Evolutionary conservation across 352 stramenopile genomes (phyloP).

Genomic region (Phytophthora uliginosa): DNA sequence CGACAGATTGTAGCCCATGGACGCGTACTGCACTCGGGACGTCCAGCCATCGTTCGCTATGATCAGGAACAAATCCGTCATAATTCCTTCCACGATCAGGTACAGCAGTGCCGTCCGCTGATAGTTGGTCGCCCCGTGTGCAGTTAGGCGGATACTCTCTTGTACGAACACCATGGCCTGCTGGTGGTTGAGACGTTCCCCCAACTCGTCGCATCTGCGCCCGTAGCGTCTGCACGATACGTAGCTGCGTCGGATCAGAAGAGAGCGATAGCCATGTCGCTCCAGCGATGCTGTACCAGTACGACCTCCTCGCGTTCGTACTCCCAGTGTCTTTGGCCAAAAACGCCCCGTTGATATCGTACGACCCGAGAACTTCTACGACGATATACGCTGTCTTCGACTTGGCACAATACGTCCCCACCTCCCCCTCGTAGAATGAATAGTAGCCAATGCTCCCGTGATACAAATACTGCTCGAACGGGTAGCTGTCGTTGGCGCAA

Average conservation of each 20-base stretch:
- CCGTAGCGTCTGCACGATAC: slow-evolving; percentile 9
- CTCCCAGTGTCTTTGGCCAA: slow-evolving; percentile 17
- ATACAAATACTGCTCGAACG: slow-evolving; percentile 35
- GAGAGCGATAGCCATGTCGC: slow-evolving; percentile 9
- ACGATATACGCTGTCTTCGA: slow-evolving; percentile 19
- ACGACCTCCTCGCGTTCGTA: slow-evolving; percentile 2
- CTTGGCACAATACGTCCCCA: slow-evolving; percentile 25
- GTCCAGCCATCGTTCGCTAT: slow-evolving; percentile 12
- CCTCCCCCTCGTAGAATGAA: slow-evolving; percentile 28
- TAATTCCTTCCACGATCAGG: slow-evolving; percentile 29
- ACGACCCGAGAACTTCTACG: slow-evolving; percentile 16
- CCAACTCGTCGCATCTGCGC: slow-evolving; percentile 14
- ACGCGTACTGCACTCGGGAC: slow-evolving; percentile 11
- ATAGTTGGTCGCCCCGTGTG: slow-evolving; percentile 4
- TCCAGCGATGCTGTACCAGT: slow-evolving; percentile 12
- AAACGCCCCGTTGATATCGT: slow-evolving; percentile 23
- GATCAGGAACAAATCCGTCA: slow-evolving; percentile 24
- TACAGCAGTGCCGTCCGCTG: slow-evolving; percentile 23
- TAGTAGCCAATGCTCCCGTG: slow-evolving; percentile 40
- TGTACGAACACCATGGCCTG: slow-evolving; percentile 24
- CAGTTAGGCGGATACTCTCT: slow-evolving; percentile 11
- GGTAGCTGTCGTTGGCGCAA: slow-evolving; percentile 23
- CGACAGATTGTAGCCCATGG: slow-evolving; percentile 18
- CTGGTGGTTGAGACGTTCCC: slow-evolving; percentile 3
- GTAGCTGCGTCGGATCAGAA: slow-evolving; percentile 14